These are phyloP conservation scores for Ophidiomyces ophidiicola DNA, from an alignment of 2,329 filamentous ascomycete genomes.

Conservation along the genomic window DNA sequence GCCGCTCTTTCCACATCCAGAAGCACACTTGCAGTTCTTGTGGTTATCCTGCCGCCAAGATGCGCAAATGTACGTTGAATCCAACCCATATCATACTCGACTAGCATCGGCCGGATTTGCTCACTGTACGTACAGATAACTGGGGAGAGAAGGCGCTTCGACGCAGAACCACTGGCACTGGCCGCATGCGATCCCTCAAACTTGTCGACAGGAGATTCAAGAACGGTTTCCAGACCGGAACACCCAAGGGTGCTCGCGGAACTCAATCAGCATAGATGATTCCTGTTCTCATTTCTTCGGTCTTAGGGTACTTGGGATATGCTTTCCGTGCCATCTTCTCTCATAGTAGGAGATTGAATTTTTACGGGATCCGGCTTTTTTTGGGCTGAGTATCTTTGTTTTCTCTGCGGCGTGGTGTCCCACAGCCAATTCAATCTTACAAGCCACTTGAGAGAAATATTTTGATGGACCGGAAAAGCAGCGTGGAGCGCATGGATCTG, in stretches of 20 bases:
- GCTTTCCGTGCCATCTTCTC: constrained; percentile 26
- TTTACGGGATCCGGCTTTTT: constrained; percentile 8
- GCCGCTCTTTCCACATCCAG: constrained; percentile 97
- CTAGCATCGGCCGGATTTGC: constrained; percentile 1
- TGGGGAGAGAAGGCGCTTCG: constrained; percentile 99
- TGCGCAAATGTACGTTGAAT: constrained; percentile 76
- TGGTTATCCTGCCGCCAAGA: constrained; percentile 96
- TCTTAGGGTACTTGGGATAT: constrained; percentile 29
- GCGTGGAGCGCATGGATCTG: constrained; percentile 8
- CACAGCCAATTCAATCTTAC: constrained; percentile 4
- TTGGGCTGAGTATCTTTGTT: constrained; percentile 10
- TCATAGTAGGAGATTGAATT: constrained; percentile 8
- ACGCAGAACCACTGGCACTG: constrained; percentile 97
- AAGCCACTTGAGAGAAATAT: constrained; percentile 4
- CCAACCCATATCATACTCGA: constrained; percentile 2
- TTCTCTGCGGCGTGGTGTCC: constrained; percentile 10
- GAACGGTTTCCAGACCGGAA: constrained; percentile 92
- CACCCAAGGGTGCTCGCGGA: constrained; percentile 71
- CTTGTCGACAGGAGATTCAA: constrained; percentile 83
- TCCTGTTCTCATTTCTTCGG: constrained; percentile 12
- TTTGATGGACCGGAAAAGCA: constrained; percentile 9
- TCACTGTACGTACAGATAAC: constrained; percentile 57
- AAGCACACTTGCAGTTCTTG: constrained; percentile 96
- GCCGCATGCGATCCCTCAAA: constrained; percentile 93
- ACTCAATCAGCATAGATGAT: constrained; percentile 36